Conservation (phyloP, 352 stramenopile species). For the Phytophthora cryptogea region DNA sequence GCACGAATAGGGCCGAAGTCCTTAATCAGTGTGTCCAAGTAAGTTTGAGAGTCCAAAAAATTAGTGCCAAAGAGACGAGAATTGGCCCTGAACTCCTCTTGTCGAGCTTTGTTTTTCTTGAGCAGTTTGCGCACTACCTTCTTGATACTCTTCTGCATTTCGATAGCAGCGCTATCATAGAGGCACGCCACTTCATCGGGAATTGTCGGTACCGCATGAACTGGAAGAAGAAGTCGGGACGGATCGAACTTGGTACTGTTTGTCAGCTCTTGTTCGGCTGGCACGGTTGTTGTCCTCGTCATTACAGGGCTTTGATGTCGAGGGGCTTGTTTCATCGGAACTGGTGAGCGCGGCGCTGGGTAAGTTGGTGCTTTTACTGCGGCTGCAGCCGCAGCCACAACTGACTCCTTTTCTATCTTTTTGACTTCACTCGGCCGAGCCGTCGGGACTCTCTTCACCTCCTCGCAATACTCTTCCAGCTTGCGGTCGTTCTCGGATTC, state of each 20-base stretch:
- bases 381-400: background rate
- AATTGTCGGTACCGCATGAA: conserved; percentile 48
- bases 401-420: conserved; percentile 13
- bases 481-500: conserved; percentile 26
- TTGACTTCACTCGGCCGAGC: conserved; percentile 4
- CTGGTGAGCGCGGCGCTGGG: too few relatives aligned
- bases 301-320: background rate
- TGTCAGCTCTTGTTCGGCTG: background rate
- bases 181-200: conserved; percentile 61
- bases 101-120: conserved; percentile 52
- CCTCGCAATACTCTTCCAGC: conserved; percentile 11
- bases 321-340: background rate
- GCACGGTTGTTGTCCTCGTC: background rate
- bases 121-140: conserved; percentile 73
- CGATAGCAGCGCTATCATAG: conserved; percentile 58
- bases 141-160: conserved; percentile 79
- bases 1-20: conserved; percentile 61
- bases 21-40: conserved; percentile 64
- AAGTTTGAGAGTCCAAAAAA: conserved; percentile 77
- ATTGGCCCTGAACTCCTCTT: conserved; percentile 87
- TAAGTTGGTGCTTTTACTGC: background rate
- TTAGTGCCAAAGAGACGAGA: conserved; percentile 76
- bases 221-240: conserved; percentile 53
- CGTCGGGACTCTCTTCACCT: background rate
- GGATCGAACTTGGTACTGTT: conserved; percentile 40